These are phyloP conservation scores for Cladosporium oxysporum DNA, from an alignment of 2,329 filamentous ascomycete species.

Conservation along the genomic window DNA sequence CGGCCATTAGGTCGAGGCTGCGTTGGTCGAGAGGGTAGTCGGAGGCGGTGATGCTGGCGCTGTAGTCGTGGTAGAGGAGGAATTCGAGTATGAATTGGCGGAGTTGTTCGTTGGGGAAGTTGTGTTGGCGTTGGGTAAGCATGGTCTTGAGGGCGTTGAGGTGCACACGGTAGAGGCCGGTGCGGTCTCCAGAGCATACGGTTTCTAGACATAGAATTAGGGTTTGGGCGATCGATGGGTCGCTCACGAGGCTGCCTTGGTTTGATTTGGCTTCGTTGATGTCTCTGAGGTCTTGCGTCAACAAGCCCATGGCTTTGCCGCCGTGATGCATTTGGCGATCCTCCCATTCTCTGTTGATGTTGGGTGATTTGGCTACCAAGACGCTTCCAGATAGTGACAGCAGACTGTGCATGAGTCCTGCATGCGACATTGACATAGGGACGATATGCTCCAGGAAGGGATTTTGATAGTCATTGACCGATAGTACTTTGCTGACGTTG, in stretches of 20 bases:
- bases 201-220: constrained; percentile 62
- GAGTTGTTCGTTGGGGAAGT: constrained; percentile 61
- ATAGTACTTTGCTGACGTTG: constrained; percentile 77
- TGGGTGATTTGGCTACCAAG: constrained; percentile 53
- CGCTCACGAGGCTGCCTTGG: constrained; percentile 23
- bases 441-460: constrained; percentile 84
- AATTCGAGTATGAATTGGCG: constrained; percentile 73
- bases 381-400: constrained; percentile 82
- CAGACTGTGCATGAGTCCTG: constrained; percentile 87
- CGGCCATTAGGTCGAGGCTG: constrained; percentile 54
- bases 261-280: constrained; percentile 14
- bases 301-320: constrained; percentile 39
- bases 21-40: constrained; percentile 43
- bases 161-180: constrained; percentile 76
- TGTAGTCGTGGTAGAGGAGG: constrained; percentile 77
- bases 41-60: constrained; percentile 58
- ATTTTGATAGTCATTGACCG: constrained; percentile 76
- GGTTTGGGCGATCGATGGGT: constrained; percentile 63
- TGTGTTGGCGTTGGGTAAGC: constrained; percentile 56
- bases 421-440: constrained; percentile 76
- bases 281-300: constrained; percentile 27
- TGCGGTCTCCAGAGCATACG: constrained; percentile 60
- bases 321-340: constrained; percentile 59
- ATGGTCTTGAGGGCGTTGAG: constrained; percentile 74
- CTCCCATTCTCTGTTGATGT: constrained; percentile 48